phyloP scores from a whole-genome alignment of 2,329 filamentous ascomycete species.

The Cladophialophora exuberans region DNA sequence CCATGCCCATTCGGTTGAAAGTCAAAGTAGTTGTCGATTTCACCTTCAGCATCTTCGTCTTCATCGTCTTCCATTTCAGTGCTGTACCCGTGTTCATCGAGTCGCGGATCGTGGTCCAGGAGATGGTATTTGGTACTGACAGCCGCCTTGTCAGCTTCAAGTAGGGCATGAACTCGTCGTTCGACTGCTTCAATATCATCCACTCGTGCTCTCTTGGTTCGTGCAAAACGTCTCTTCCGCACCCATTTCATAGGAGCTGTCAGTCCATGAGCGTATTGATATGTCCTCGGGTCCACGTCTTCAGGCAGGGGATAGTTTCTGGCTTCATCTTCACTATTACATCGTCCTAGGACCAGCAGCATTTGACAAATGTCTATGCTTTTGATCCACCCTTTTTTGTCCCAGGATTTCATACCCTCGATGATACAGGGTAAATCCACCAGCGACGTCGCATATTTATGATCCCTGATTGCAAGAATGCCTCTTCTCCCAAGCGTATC shows the following conservation, averaged over 20 bases:
- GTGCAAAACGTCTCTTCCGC: conserved; percentile 72
- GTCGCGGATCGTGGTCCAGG: conserved; percentile 57
- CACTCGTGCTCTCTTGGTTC: conserved; percentile 75
- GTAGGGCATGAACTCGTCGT: conserved; percentile 72
- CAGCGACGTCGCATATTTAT: conserved; percentile 74
- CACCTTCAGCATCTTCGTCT: conserved; percentile 41
- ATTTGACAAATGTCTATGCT: conserved; percentile 88
- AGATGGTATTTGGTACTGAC: conserved; percentile 66
- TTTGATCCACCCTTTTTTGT: conserved; percentile 85
- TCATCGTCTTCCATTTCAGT: conserved; percentile 52
- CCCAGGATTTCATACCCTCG: conserved; percentile 92
- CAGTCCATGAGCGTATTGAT: conserved; percentile 81
- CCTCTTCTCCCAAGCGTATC: conserved; percentile 70
- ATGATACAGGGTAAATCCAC: conserved; percentile 86
- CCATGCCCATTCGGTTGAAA: conserved; percentile 37
- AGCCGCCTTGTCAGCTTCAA: conserved; percentile 69
- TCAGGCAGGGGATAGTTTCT: conserved; percentile 68
- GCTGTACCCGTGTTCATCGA: conserved; percentile 45
- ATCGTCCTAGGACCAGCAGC: conserved; percentile 74
- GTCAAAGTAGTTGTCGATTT: conserved; percentile 38
- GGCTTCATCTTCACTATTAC: conserved; percentile 69
- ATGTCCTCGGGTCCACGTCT: conserved; percentile 68
- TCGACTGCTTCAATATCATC: conserved; percentile 86
- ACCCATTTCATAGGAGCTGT: conserved; percentile 88
- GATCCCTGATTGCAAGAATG: conserved; percentile 69